Conservation (phyloP, 805 yeast genomes). For the Kazachstania psychrophila region DNA sequence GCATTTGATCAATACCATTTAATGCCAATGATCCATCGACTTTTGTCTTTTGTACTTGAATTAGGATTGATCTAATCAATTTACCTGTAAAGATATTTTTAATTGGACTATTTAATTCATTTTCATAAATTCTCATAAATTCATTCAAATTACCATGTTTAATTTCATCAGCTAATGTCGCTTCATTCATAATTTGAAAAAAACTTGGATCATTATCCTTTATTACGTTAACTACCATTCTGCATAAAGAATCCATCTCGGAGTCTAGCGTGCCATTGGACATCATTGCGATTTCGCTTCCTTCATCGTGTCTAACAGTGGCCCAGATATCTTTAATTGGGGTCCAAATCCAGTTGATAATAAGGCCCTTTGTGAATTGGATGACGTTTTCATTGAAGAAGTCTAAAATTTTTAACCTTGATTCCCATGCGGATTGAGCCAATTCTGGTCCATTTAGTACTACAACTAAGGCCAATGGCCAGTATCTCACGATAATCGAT, state of each 20-base stretch:
- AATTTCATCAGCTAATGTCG: slow-evolving; percentile 31
- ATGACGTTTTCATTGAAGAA: slow-evolving; percentile 53
- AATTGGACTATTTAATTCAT: slow-evolving; percentile 62
- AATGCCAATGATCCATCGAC: slow-evolving; percentile 91
- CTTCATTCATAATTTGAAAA: slow-evolving; percentile 1
- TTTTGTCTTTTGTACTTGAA: slow-evolving; percentile 92
- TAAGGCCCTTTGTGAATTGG: slow-evolving; percentile 59
- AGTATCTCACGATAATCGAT: slow-evolving; percentile 40
- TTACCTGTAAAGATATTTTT: slow-evolving; percentile 55
- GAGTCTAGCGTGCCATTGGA: slow-evolving; percentile 70
- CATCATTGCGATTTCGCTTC: slow-evolving; percentile 62
- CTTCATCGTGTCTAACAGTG: slow-evolving; percentile 79
- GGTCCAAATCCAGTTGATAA: slow-evolving; percentile 72
- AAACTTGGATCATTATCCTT: slow-evolving; percentile 12
- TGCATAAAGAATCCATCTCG: slow-evolving; percentile 69
- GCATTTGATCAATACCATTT: slow-evolving; percentile 79
- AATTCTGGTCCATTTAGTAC: slow-evolving; percentile 47
- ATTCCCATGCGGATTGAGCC: slow-evolving; percentile 36
- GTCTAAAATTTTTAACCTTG: slow-evolving; percentile 42
- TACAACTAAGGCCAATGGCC: slow-evolving; percentile 48
- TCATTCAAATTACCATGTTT: slow-evolving; percentile 69
- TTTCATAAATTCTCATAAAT: slow-evolving; percentile 73
- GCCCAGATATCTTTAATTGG: slow-evolving; percentile 65
- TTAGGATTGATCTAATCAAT: slow-evolving; percentile 65
- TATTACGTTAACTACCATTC: slow-evolving; percentile 67